A percentile compares a stretch with the other conserved stretches of the same genome.
Evolutionary conservation across 108 stramenopile species (phyloP).

Genomic region (Epithemia pelagica): DNA sequence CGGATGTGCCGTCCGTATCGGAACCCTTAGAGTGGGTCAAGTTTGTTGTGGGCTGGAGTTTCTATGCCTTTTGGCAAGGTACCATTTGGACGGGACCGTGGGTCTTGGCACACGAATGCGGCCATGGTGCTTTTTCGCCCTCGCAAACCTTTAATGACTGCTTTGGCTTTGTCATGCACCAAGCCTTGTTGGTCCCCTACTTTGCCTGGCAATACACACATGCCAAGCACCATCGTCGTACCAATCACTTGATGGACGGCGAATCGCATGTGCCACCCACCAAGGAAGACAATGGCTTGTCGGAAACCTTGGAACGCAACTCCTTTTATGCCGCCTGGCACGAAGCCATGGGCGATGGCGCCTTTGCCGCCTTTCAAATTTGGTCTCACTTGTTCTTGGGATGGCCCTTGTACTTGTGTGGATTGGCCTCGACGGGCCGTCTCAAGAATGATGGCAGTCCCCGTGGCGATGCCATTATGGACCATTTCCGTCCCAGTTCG

Average conservation of each 20-base stretch:
- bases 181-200: slow-evolving; percentile 97
- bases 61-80: slow-evolving; percentile 96
- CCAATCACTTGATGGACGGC: slow-evolving; percentile 93
- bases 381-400: slow-evolving; percentile 83
- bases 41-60: slow-evolving; percentile 70
- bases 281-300: slow-evolving; percentile 68
- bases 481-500: slow-evolving; percentile 84
- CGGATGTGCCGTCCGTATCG: slow-evolving; percentile 50
- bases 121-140: slow-evolving; percentile 95
- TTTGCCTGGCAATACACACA: slow-evolving; percentile 98
- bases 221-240: slow-evolving; percentile 97
- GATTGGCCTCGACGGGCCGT: slow-evolving; percentile 77
- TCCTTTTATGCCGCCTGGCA: slow-evolving; percentile 69
- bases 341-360: slow-evolving; percentile 86
- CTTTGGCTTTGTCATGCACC: slow-evolving; percentile 93
- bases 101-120: slow-evolving; percentile 99
- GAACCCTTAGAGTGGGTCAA: slow-evolving; percentile 38
- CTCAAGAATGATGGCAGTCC: slow-evolving; percentile 60
- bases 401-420: slow-evolving; percentile 86
- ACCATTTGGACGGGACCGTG: slow-evolving; percentile 96
- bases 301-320: slow-evolving; percentile 46
- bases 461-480: slow-evolving; percentile 53
- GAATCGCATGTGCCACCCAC: slow-evolving; percentile 84
- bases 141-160: slow-evolving; percentile 90
- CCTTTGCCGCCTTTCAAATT: slow-evolving; percentile 85